Percentiles rank a stretch among this genome's conserved stretches.
phyloP scores from a whole-genome alignment of 257 asterid genomes.

The Nicotiana sylvestris region DNA sequence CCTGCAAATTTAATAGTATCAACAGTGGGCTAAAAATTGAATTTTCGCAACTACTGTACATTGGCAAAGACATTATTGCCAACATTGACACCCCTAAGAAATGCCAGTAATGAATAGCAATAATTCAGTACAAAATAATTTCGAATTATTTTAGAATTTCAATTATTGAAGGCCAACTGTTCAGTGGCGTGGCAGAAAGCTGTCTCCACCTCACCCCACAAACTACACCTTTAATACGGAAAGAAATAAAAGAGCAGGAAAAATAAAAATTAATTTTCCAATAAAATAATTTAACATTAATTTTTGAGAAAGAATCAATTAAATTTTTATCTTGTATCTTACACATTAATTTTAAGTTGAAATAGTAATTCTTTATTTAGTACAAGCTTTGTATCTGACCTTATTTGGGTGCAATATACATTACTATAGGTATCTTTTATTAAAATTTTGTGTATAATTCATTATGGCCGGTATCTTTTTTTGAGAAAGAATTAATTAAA shows the following conservation, averaged over 20 bases:
- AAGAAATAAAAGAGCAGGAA: neutral
- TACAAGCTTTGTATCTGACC: too few relatives aligned
- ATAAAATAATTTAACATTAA: too few relatives aligned
- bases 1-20: neutral
- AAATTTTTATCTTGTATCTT: too few relatives aligned
- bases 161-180: neutral
- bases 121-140: neutral
- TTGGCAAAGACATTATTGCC: neutral
- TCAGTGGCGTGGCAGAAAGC: neutral
- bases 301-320: too few relatives aligned
- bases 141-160: neutral
- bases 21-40: neutral
- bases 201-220: neutral
- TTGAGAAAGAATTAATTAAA: too few relatives aligned
- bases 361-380: too few relatives aligned
- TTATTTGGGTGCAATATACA: too few relatives aligned
- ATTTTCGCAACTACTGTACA: neutral
- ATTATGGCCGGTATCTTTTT: too few relatives aligned
- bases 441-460: too few relatives aligned
- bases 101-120: constrained; percentile 2
- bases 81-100: neutral
- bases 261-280: too few relatives aligned
- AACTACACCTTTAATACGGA: neutral
- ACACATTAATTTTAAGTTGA: too few relatives aligned
- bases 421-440: too few relatives aligned